Base-by-base conservation (phyloP, 192 early-diverging fungal species). In the Coemansia sp. region DNA sequence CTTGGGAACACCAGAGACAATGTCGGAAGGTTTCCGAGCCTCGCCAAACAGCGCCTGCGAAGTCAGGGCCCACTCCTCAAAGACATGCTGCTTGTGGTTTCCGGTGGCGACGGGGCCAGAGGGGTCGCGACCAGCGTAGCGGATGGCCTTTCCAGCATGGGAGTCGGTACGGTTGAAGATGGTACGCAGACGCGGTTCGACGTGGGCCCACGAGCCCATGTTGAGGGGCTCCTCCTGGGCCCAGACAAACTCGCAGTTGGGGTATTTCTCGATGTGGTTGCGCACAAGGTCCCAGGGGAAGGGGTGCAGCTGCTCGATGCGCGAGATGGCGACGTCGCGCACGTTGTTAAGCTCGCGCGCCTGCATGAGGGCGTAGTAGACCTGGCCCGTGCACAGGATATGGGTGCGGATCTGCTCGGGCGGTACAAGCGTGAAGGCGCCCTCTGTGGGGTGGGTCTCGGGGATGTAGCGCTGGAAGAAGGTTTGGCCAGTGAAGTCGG, bases 211-310 rank as follows among this genome's bases (percentile, higher is more conserved):
- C 33, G 89, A 86, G 66, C 96, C 95, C 84, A 88, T 87, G 83
- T 98, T 98, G 69, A 94, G 82, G 11, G 92, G 89, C 79, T 98
- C 96, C 81, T 98, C 96, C 81, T 98, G 96, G 37, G 84, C 87
- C 91, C 92, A 98, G 23, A 96, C 86, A 72, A 96, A 83, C 70
- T 95, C 90, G 58, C 94, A 88, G 66, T 90, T 92, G 61, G 89
- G 90, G 81, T 96, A 98, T 81, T 90, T 88, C 74, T 96, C 94
- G 31, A 91, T 62, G 64, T 92, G 88, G 62, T 88, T 80, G 82
- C 89, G 90, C 57, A 92, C 87, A 53, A 90, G 84, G 65, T 94
- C 91, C 86, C 92, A 96, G 34, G 97, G 95, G 89, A 98, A 97
- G 38, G 95, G 97, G 61, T 85, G 84, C 64, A 98, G 74, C 81